Evolutionary conservation across 805 yeast genomes (phyloP).

Genomic region (Starmerella powellii): DNA sequence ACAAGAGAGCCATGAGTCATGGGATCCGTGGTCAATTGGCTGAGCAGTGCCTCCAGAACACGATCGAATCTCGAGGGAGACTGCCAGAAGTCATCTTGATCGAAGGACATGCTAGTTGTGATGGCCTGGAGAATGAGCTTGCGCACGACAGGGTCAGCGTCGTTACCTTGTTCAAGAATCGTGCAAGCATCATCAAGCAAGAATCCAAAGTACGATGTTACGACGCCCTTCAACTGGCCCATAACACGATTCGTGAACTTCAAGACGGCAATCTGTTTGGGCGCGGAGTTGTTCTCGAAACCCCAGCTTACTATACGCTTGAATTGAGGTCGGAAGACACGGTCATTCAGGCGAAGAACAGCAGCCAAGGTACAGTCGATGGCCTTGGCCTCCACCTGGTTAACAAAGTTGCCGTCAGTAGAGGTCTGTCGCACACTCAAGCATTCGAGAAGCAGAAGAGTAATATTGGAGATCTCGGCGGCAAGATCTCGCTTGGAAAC

Average conservation of each 20-base stretch:
- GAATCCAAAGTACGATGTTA: conserved; percentile 80
- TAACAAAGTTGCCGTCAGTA: conserved; percentile 28
- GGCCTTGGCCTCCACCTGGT: conserved; percentile 68
- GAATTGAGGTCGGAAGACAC: conserved; percentile 83
- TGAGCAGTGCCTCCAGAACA: conserved; percentile 48
- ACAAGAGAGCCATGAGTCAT: conserved; percentile 65
- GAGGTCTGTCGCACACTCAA: conserved; percentile 43
- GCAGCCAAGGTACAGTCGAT: conserved; percentile 60
- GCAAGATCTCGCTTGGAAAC: conserved; percentile 67
- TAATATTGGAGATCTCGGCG: conserved; percentile 53
- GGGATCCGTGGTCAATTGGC: conserved; percentile 51
- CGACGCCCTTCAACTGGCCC: conserved; percentile 70
- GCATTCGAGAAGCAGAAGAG: conserved; percentile 54
- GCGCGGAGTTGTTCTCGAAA: conserved; percentile 40
- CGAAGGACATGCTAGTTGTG: conserved; percentile 71
- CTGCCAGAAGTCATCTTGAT: conserved; percentile 92
- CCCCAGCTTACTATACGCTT: conserved; percentile 87
- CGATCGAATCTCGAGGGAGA: conserved; percentile 71
- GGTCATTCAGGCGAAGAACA: conserved; percentile 87
- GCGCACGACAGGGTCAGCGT: conserved; percentile 35
- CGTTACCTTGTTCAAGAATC: conserved; percentile 20
- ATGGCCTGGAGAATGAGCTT: conserved; percentile 64
- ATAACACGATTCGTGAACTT: conserved; percentile 77
- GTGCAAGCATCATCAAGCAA: conserved; percentile 57
- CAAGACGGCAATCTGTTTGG: conserved; percentile 62